Base-by-base conservation (phyloP, 1,284 basidiomycete genomes). In the Ceratobasidium sp. region DNA sequence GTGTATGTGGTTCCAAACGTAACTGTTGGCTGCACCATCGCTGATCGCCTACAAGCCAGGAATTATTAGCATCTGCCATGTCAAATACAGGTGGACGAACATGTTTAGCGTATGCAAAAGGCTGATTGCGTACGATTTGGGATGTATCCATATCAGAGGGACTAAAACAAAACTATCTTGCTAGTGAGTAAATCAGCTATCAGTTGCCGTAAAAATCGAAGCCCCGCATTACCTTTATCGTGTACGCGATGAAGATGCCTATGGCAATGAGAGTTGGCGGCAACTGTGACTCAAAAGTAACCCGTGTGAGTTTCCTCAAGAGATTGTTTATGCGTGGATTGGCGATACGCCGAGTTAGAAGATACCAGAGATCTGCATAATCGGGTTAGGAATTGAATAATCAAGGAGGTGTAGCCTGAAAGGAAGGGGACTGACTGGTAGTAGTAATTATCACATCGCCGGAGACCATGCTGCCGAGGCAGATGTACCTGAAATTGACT, bases 51-150 rank as follows among this genome's bases (percentile, higher is more conserved):
- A 8, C 10, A 27, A 27, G 30, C 35, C 30, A 60, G 57, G 7
- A 2, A 3, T 60, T 10, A 23, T 55, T 23, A 16, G 20, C 7
- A 60, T 35, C 30, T 35, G 14, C 12, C 30, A 16, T 12, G 3
- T 55, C 12, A 20, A 35, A 12, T 12, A 16, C 35, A 35, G 12
- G 6, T 35, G 30, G 35, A 60, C 57, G 2, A 4, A 54, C 70
- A 27, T 59, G 59, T 74, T 74, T 10, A 74, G 48, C 7, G 70
- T 74, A 52, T 74, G 70, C 23, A 73, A 10, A 14, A 73, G 46
- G 27, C 70, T 73, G n/a, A 73, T 73, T 12, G 41, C 70, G n/a
- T 73, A 74, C 10, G 64, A 52, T 33, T 74, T 74, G 38, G 70
- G 57, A 16, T 74, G 70, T 12, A 64, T 46, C 23, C 70, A 74